Evolutionary conservation across 148 eudicot species (phyloP).

Genomic region (Bassia scoparia): DNA sequence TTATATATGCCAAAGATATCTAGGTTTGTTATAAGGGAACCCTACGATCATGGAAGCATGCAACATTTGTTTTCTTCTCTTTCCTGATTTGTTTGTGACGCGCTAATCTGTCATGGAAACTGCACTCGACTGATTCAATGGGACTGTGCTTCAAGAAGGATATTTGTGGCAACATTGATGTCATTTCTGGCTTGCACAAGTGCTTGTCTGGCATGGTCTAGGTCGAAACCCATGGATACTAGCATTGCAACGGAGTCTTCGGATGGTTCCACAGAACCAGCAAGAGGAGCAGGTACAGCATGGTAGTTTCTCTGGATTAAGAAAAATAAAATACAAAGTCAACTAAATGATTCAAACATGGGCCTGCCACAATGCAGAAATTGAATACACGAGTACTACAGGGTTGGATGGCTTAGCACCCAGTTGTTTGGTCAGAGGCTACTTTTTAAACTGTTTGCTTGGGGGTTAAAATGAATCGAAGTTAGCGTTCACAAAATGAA

Average conservation of each 20-base stretch:
- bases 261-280: slow-evolving; percentile 53
- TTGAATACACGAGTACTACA: not conserved
- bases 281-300: slow-evolving; percentile 27
- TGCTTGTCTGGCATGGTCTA: slow-evolving; percentile 74
- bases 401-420: not conserved
- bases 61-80: not conserved
- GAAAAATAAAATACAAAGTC: not conserved
- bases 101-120: not conserved
- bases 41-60: not conserved
- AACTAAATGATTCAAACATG: not conserved
- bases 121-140: slow-evolving; percentile 32
- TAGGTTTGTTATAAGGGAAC: slow-evolving; percentile 8
- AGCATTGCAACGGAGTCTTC: slow-evolving; percentile 71
- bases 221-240: slow-evolving; percentile 94
- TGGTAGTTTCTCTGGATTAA: slow-evolving; percentile 50
- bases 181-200: slow-evolving; percentile 80
- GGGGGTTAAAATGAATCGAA: no score
- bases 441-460: no score
- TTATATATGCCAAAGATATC: slow-evolving; percentile 10
- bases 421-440: not conserved
- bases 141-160: slow-evolving; percentile 82
- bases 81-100: not conserved
- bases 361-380: slow-evolving; percentile 1
- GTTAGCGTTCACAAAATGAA: no score
- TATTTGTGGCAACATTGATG: slow-evolving; percentile 79